A percentile compares a stretch with the other conserved stretches of the same genome.
These are phyloP conservation scores for Rhizopus sp. DNA, from an alignment of 371 early-diverging fungal genomes.

Conservation along the genomic window DNA sequence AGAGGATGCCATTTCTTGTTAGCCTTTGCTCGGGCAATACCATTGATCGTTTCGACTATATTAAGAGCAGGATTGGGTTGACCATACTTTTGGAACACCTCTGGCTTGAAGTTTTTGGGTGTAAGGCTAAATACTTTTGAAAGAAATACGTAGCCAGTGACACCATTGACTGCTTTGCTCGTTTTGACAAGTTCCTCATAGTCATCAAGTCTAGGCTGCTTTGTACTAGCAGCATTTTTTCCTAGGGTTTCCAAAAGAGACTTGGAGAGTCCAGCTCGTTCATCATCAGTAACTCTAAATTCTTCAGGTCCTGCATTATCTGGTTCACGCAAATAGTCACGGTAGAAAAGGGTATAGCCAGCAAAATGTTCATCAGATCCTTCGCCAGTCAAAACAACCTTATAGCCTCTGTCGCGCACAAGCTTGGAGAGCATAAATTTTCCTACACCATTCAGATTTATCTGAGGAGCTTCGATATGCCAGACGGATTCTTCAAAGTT, in stretches of 20 bases:
- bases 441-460: slow-evolving; percentile 3
- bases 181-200: too few species aligned
- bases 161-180: slow-evolving; percentile 12
- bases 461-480: slow-evolving; percentile 21
- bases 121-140: not conserved
- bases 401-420: slow-evolving; percentile 41
- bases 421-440: slow-evolving; percentile 16
- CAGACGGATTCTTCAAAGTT: slow-evolving; percentile 27
- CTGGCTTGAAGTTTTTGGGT: not conserved
- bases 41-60: slow-evolving; percentile 17
- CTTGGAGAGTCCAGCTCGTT: slow-evolving; percentile 6
- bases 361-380: slow-evolving; percentile 68
- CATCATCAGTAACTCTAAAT: slow-evolving; percentile 14
- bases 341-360: slow-evolving; percentile 58
- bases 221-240: not conserved
- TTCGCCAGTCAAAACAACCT: slow-evolving; percentile 62
- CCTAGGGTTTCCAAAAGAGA: not conserved
- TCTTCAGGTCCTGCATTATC: slow-evolving; percentile 21
- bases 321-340: slow-evolving; percentile 31
- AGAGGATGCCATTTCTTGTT: slow-evolving; percentile 27
- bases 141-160: slow-evolving; percentile 2
- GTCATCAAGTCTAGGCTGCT: not conserved
- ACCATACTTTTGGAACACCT: slow-evolving; percentile 3
- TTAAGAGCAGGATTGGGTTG: slow-evolving; percentile 10
- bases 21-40: slow-evolving; percentile 21